These are phyloP conservation scores for Ophiostoma piceae DNA, from an alignment of 2,329 filamentous ascomycete genomes.

Conservation along the genomic window DNA sequence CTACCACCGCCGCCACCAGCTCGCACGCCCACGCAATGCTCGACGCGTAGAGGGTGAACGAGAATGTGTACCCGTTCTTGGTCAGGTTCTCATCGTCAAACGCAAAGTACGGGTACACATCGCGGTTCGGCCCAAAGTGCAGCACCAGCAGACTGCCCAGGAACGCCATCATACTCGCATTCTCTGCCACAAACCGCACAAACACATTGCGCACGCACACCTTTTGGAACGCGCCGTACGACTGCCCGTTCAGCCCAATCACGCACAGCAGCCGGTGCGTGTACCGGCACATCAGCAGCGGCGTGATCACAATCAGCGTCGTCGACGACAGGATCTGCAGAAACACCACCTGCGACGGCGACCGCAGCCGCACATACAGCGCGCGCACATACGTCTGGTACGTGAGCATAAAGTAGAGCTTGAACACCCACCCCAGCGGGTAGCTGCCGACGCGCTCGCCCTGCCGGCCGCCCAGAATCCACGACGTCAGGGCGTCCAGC, in stretches of 20 bases:
- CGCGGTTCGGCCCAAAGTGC: constrained; percentile 61
- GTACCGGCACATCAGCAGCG: constrained; percentile 56
- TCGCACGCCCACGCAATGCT: constrained; percentile 63
- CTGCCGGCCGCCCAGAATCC: constrained; percentile 61
- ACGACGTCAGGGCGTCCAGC: constrained; percentile 59
- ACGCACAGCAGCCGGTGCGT: constrained; percentile 53
- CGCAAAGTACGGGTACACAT: constrained; percentile 65
- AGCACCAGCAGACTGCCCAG: constrained; percentile 60
- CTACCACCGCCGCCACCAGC: constrained; percentile 55
- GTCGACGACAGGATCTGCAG: constrained; percentile 61
- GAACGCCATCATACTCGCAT: constrained; percentile 63
- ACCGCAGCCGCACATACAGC: constrained; percentile 62
- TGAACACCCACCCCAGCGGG: constrained; percentile 66
- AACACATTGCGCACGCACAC: constrained; percentile 62
- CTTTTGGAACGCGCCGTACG: constrained; percentile 60
- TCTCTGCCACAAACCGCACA: constrained; percentile 62
- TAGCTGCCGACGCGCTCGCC: constrained; percentile 64
- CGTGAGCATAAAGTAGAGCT: constrained; percentile 63
- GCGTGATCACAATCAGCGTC: constrained; percentile 58
- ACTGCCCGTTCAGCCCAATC: constrained; percentile 53
- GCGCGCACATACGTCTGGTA: constrained; percentile 68
- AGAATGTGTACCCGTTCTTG: constrained; percentile 49
- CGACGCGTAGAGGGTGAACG: constrained; percentile 58
- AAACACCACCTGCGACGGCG: constrained; percentile 58
- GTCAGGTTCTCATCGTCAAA: constrained; percentile 47